Base-by-base conservation (phyloP, 2,329 filamentous ascomycete species). In the Didymella glomerata region DNA sequence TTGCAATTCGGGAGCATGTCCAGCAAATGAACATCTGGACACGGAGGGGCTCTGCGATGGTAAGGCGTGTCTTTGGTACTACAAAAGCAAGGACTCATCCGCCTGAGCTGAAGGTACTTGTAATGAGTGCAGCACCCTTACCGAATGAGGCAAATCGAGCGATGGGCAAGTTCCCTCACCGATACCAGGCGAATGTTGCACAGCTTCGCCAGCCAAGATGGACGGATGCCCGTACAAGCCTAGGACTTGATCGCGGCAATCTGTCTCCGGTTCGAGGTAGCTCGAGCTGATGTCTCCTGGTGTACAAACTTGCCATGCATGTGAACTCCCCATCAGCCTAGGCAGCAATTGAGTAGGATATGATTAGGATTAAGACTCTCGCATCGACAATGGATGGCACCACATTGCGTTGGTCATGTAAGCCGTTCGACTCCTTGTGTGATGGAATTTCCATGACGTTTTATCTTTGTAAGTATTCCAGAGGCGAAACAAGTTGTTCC, bases 121-220 rank as follows among this genome's bases (percentile, higher is more conserved):
- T 24, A 3, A 24, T 9, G 16, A 20, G 38, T 14, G 10, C 38
- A 22, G 24, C 13, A 7, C 6, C 41, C 14, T 44, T 27, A 14
- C 20, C 38, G 8, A 22, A 24, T 1, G n/a, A 20, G 41, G 41
- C 14, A 27, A 27, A 24, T 16, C 11, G 6, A 27, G 22, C 24
- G 24, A 13, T 44, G 22, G 22, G 24, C 44, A 14, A 16, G n/a
- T 28, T 46, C 44, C 16, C 44, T 30, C 27, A 25, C 38, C 27
- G 28, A 32, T 22, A 27, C 22, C 20, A 53, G 32, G n/a, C 22
- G 18, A 10, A 28, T 32, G 41, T 53, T 28, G 22, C 28, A 45
- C 40, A n/a, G 11, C n/a, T 18, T 24, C 20, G 24, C 41, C 14
- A 38, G 50, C 50, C 30, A 53, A 53, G 50, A 53, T 30, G 50